Base-by-base conservation (phyloP, 2,329 filamentous ascomycete species). In the Didymella pomorum region DNA sequence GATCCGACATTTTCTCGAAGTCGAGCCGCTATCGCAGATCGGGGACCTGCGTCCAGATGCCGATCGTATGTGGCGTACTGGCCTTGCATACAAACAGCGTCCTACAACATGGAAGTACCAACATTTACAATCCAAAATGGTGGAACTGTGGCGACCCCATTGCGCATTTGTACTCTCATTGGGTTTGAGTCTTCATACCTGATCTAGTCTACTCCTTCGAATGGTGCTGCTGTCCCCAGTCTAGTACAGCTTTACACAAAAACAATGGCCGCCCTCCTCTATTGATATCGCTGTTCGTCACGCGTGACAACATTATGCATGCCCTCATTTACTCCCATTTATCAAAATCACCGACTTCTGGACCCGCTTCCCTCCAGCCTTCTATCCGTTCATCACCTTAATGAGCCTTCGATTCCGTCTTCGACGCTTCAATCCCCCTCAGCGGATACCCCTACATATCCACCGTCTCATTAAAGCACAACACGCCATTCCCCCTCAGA, bases 381-480 rank as follows among this genome's bases (percentile, higher is more conserved):
- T n/a, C n/a, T n/a, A n/a, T n/a, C n/a, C n/a, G 16, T 14, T 21
- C 33, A 43, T 46, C 25, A 47, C 25, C n/a, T 9, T 6, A 4
- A 11, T 11, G 16, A 3, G 8, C 18, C 9, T 39, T 12, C 2
- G 11, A 41, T 10, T 41, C 37, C 2, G 14, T 23, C 18, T 20
- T 23, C 31, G 8, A 18, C 14, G 16, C 3, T 6, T 2, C 1
- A 4, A 12, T 20, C 20, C 18, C n/a, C 10, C 37, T 41, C 18
- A 41, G 10, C 10, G 11, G 4, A 23, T 14, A 6, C 4, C 18
- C 42, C 61, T 67, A 80, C 70, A 80, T 77, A 44, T 83, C 81
- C 20, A 98, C 92, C 62, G 89, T 92, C 78, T 97, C 93, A 75
- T 94, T 96, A 78, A 99, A 99, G 67, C 91, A 86, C 76, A 99